Conservation (phyloP, 257 asterid species). For the Anisodus tanguticus region DNA sequence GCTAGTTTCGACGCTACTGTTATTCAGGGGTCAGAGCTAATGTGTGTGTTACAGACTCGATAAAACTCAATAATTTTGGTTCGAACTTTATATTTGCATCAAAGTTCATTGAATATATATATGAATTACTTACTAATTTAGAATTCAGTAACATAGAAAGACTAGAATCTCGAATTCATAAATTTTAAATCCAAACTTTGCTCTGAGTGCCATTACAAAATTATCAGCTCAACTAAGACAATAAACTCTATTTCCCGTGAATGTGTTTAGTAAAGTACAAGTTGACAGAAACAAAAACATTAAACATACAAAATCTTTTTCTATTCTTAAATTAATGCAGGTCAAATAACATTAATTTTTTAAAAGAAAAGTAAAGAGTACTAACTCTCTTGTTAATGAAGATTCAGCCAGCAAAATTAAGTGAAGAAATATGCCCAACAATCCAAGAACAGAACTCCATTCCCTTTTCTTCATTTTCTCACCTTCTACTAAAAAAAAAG, state of each 20-base stretch:
- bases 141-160: no score
- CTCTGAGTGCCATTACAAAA: neutral
- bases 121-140: no score
- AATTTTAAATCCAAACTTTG: no score
- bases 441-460: conserved; percentile 38
- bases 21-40: no score
- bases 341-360: neutral
- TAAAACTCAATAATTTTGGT: no score
- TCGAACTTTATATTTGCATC: no score
- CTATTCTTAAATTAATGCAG: neutral
- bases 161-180: no score
- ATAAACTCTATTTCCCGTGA: neutral
- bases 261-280: neutral
- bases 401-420: conserved; percentile 42
- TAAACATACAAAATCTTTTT: neutral
- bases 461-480: conserved; percentile 39
- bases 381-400: conserved; percentile 50
- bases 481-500: conserved; percentile 28
- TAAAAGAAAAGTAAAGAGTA: conserved; percentile 6
- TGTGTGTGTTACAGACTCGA: no score
- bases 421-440: conserved; percentile 44
- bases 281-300: neutral
- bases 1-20: neutral
- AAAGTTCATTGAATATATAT: no score
- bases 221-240: neutral